phyloP scores from a whole-genome alignment of 306 rosid species.

The Medicago ruthenica region DNA sequence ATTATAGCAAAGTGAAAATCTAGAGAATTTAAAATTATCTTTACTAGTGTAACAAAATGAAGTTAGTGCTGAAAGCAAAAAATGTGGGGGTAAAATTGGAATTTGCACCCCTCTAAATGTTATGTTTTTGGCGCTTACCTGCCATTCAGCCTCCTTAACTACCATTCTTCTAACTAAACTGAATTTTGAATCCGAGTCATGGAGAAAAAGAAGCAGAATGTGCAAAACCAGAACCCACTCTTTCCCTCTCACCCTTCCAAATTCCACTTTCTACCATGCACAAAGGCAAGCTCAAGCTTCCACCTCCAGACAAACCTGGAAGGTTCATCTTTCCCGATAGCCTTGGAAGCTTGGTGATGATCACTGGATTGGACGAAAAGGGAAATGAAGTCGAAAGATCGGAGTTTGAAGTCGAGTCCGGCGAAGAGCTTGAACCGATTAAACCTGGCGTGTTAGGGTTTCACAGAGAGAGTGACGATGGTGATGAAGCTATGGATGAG shows the following conservation, averaged over 20 bases:
- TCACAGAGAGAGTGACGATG: slow-evolving; percentile 34
- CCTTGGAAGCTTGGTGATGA: slow-evolving; percentile 67
- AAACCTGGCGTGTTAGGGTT: slow-evolving; percentile 55
- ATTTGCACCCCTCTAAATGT: too few species aligned
- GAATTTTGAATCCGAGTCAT: slow-evolving; percentile 43
- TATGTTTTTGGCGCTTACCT: slow-evolving; percentile 36
- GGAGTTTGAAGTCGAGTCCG: slow-evolving; percentile 55
- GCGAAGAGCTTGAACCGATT: slow-evolving; percentile 81
- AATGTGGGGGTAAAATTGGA: too few species aligned
- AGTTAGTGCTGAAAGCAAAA: too few species aligned
- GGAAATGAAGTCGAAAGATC: slow-evolving; percentile 41
- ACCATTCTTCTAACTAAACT: slow-evolving; percentile 53
- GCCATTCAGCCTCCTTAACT: slow-evolving; percentile 62
- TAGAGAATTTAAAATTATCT: too few species aligned
- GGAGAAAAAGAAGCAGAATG: background rate
- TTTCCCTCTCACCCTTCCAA: background rate
- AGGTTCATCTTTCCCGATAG: slow-evolving; percentile 56
- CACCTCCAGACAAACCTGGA: slow-evolving; percentile 55
- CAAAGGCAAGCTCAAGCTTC: slow-evolving; percentile 75
- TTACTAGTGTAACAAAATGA: too few species aligned
- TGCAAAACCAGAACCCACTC: slow-evolving; percentile 16
- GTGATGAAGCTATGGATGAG: background rate
- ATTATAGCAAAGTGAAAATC: too few species aligned
- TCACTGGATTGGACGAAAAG: slow-evolving; percentile 52
- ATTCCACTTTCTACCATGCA: slow-evolving; percentile 48